A percentile compares a stretch with the other conserved stretches of the same genome.
These are phyloP conservation scores for Blastobotrys aristatus DNA, from an alignment of 1,139 yeast genomes.

Conservation along the genomic window DNA sequence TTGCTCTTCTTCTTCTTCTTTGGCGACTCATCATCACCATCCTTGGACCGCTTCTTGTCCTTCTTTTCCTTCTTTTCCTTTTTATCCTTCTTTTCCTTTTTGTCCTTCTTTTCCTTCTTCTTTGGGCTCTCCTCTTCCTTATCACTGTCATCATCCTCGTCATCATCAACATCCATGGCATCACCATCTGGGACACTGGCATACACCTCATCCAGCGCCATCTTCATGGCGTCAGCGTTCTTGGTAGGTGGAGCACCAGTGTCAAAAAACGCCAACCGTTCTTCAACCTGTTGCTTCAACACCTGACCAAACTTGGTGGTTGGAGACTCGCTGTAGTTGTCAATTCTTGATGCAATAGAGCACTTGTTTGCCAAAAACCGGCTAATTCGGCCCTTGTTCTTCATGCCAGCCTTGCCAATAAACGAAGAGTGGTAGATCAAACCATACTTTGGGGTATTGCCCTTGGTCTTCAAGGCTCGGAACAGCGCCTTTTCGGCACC, in stretches of 20 bases:
- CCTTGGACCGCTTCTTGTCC: no score
- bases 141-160: slow-evolving; percentile 39
- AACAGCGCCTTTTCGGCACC: slow-evolving; percentile 99
- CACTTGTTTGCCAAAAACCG: slow-evolving; percentile 98
- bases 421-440: slow-evolving; percentile 94
- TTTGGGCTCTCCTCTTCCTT: slow-evolving; percentile 32
- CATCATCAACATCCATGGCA: slow-evolving; percentile 50
- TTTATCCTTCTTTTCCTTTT: slow-evolving; percentile 39
- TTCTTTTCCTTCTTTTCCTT: slow-evolving; percentile 37
- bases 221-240: slow-evolving; percentile 88
- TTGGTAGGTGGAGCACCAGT: slow-evolving; percentile 97
- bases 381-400: slow-evolving; percentile 98
- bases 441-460: slow-evolving; percentile 98
- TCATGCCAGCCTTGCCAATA: slow-evolving; percentile 93
- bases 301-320: slow-evolving; percentile 79
- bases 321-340: slow-evolving; percentile 63
- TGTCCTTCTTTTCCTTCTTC: slow-evolving; percentile 32
- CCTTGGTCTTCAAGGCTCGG: slow-evolving; percentile 97
- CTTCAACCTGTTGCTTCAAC: slow-evolving; percentile 95
- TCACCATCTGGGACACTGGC: slow-evolving; percentile 43
- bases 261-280: slow-evolving; percentile 91
- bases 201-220: slow-evolving; percentile 69
- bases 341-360: slow-evolving; percentile 97
- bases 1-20: slow-evolving; percentile 35
- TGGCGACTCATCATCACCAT: slow-evolving; percentile 27